Base-by-base conservation (phyloP, 202 grass and related monocot species). In the Setaria viridis region DNA sequence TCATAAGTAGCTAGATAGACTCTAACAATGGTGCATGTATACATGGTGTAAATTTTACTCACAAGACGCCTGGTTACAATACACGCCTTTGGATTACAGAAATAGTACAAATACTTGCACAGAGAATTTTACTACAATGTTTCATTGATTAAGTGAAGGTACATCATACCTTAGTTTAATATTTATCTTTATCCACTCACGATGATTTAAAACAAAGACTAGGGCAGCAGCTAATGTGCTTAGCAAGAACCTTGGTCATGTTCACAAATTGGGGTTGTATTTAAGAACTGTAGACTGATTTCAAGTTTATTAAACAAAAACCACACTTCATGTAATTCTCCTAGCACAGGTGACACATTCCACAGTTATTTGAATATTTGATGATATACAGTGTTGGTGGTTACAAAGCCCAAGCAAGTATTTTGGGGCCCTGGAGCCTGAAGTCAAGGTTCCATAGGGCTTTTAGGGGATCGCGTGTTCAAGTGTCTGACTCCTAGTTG, bases 271-370 rank as follows among this genome's bases (percentile, higher is more conserved):
- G 60, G 78, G 49, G n/a, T 39, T 32, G 11, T 50, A 39, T 25
- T 67, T 67, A 53, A 16, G 48, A 12, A 69, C 15, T 39, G 4
- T 53, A 67, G 48, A 54, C 58, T 25, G 21, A 13, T 55, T 85
- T 21, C 11, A 69, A 67, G 33, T 39, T 74, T 76, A 49, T 57
- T 68, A 35, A 78, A 20, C 74, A 68, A 75, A 75, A 87, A 33
- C 7, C 63, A 72, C 39, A 29, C 3, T 51, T 63, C 53, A 15
- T 77, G 9, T 2, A 60, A 82, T 5, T 41, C 1, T 41, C 39
- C 4, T 41, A 41, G 4, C 0, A 5, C 39, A 41, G 39, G 39
- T 41, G 39, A 41, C 39, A 41, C 39, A 41, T 41, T 41, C 39
- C 5, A 41, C 39, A 4, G 6, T 42, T 47, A 56, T 46, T 15